These are phyloP conservation scores for Fusarium abutilonis DNA, from an alignment of 2,329 filamentous ascomycete genomes.

Conservation along the genomic window DNA sequence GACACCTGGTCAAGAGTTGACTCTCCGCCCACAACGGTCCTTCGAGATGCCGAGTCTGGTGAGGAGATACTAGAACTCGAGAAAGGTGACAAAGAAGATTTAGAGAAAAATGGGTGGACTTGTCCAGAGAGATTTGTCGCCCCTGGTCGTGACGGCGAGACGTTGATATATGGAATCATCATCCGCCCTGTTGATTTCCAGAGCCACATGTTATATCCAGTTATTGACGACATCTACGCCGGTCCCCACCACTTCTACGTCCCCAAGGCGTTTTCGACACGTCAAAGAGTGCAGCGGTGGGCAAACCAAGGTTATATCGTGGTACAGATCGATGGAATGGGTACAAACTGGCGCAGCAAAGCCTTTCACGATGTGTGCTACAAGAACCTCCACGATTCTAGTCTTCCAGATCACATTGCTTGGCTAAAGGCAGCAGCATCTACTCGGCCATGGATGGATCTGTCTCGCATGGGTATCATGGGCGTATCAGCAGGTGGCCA, in stretches of 20 bases:
- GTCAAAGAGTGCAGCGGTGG: conserved; percentile 31
- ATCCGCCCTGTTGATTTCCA: conserved; percentile 43
- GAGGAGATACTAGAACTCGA: conserved; percentile 31
- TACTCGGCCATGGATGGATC: conserved; percentile 45
- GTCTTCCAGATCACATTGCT: conserved; percentile 46
- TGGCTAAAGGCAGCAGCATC: conserved; percentile 45
- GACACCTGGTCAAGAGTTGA: conserved; percentile 46
- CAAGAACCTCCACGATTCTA: conserved; percentile 46
- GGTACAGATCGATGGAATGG: conserved; percentile 48
- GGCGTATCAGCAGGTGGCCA: conserved; percentile 48
- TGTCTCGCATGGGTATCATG: conserved; percentile 44
- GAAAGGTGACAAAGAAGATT: background rate
- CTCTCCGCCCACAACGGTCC: conserved; percentile 23
- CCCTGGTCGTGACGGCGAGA: conserved; percentile 43
- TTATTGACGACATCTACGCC: conserved; percentile 47
- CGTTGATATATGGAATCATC: conserved; percentile 45
- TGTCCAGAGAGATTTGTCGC: conserved; percentile 42
- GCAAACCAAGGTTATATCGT: conserved; percentile 47
- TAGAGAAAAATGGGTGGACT: conserved; percentile 27
- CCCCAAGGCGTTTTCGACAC: conserved; percentile 39
- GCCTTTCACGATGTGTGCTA: conserved; percentile 46
- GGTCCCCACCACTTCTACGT: conserved; percentile 44
- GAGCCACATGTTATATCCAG: conserved; percentile 39
- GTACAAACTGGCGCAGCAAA: conserved; percentile 47
- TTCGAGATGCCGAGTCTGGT: conserved; percentile 38